phyloP scores from a whole-genome alignment of 106 monocot genomes.

The Acorus gramineus region DNA sequence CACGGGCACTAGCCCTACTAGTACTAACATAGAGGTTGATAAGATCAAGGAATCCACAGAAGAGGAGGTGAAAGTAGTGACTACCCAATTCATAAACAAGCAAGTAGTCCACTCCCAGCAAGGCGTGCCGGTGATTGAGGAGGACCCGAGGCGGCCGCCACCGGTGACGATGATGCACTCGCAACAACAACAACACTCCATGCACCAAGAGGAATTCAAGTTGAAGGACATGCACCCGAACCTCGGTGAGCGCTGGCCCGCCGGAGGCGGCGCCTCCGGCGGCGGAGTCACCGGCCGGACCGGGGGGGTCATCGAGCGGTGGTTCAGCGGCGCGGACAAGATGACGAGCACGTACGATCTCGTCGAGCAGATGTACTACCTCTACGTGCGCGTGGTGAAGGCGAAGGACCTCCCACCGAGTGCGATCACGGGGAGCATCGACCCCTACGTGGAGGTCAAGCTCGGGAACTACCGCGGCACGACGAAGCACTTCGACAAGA shows the following conservation, averaged over 20 bases:
- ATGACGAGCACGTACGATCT: constrained; percentile 16
- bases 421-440: constrained; percentile 8
- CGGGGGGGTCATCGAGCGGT: too few species aligned
- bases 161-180: constrained; percentile 5
- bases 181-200: constrained; percentile 3
- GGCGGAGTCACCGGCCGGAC: background rate
- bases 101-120: constrained; percentile 25
- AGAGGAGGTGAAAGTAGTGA: constrained; percentile 7
- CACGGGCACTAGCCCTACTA: background rate
- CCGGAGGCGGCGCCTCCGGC: constrained; percentile 11
- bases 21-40: constrained; percentile 1
- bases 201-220: constrained; percentile 15
- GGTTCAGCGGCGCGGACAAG: constrained; percentile 1
- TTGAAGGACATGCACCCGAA: constrained; percentile 27
- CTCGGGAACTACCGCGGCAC: constrained; percentile 25
- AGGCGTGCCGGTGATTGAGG: constrained; percentile 15
- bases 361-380: constrained; percentile 24
- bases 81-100: constrained; percentile 16
- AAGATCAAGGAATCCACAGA: background rate
- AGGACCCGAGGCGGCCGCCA: constrained; percentile 6
- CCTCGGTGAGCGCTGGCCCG: constrained; percentile 44
- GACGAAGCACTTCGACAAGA: constrained; percentile 19
- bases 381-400: constrained; percentile 22
- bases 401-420: constrained; percentile 11
- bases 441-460: constrained; percentile 19